These are phyloP conservation scores for Simplicillium sp. DNA, from an alignment of 2,329 filamentous ascomycete genomes.

Conservation along the genomic window DNA sequence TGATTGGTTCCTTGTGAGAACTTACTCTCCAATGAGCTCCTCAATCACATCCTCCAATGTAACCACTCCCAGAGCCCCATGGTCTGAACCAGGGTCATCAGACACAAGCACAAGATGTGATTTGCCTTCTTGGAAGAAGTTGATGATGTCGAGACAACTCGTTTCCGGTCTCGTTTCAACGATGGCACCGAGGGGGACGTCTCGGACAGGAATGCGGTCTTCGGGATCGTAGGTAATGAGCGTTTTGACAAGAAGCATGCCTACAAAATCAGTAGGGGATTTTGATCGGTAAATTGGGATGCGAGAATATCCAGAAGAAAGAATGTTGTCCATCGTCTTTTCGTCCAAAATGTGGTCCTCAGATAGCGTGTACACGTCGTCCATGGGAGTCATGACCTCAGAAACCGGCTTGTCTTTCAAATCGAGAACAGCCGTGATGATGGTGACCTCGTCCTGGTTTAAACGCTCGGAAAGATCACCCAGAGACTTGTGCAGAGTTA, in stretches of 20 bases:
- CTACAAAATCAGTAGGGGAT: constrained; percentile 80
- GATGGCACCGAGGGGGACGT: constrained; percentile 87
- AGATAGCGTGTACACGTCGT: constrained; percentile 94
- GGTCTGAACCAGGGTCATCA: constrained; percentile 78
- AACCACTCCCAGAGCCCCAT: constrained; percentile 85
- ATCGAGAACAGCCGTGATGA: constrained; percentile 93
- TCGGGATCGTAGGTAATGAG: constrained; percentile 98
- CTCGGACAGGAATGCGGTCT: constrained; percentile 74
- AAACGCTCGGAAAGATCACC: constrained; percentile 80
- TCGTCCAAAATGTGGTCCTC: constrained; percentile 90
- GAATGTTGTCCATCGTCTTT: constrained; percentile 84
- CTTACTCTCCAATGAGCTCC: constrained; percentile 93
- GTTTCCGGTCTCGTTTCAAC: constrained; percentile 93
- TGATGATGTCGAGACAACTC: constrained; percentile 95
- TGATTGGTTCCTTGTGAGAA: constrained; percentile 15
- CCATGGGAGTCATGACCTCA: constrained; percentile 97
- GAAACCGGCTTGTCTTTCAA: constrained; percentile 93
- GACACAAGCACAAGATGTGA: constrained; percentile 98
- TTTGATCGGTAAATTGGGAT: constrained; percentile 89
- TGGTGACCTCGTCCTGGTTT: constrained; percentile 96
- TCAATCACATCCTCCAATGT: constrained; percentile 98
- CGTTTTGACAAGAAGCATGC: constrained; percentile 97
- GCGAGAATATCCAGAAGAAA: constrained; percentile 88
- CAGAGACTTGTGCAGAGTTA: constrained; percentile 86
- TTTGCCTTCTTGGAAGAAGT: constrained; percentile 99